A percentile compares a stretch with the other conserved stretches of the same genome.
phyloP scores from a whole-genome alignment of 192 early-diverging fungal species.

The Backusella psychrophila region DNA sequence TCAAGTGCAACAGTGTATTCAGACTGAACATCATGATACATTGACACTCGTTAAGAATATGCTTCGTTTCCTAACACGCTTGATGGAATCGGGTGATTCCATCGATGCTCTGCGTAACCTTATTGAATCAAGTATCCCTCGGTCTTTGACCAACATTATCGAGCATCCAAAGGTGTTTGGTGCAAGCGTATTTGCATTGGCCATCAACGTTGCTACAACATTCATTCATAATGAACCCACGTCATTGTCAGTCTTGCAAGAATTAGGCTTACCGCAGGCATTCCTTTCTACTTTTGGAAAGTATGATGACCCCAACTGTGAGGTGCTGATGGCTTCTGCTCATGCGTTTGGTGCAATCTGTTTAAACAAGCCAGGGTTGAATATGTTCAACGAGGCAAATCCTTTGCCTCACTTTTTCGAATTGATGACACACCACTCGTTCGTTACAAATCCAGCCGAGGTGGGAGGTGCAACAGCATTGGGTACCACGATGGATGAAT shows the following conservation, averaged over 20 bases:
- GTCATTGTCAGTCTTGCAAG: slow-evolving; percentile 88
- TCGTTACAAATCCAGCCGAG: slow-evolving; percentile 75
- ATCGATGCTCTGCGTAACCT: slow-evolving; percentile 92
- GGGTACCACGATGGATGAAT: slow-evolving; percentile 89
- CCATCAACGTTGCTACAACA: slow-evolving; percentile 88
- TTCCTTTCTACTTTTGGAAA: slow-evolving; percentile 65
- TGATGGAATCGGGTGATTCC: slow-evolving; percentile 88
- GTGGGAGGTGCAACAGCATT: slow-evolving; percentile 77
- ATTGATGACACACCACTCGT: slow-evolving; percentile 71
- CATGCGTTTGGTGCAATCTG: slow-evolving; percentile 95
- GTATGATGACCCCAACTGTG: slow-evolving; percentile 30
- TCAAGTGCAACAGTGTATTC: slow-evolving; percentile 53
- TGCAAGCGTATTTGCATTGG: slow-evolving; percentile 78
- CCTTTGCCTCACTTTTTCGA: slow-evolving; percentile 72
- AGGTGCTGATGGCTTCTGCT: slow-evolving; percentile 71
- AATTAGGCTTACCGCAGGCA: slow-evolving; percentile 78
- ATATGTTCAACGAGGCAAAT: slow-evolving; percentile 70
- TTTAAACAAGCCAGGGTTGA: slow-evolving; percentile 82
- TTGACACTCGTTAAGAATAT: slow-evolving; percentile 78
- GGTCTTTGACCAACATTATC: slow-evolving; percentile 72
- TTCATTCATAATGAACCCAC: slow-evolving; percentile 99
- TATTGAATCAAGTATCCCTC: slow-evolving; percentile 84
- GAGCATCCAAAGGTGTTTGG: slow-evolving; percentile 78
- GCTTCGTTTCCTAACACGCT: slow-evolving; percentile 86
- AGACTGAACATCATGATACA: slow-evolving; percentile 47